Evolutionary conservation across 352 stramenopile genomes (phyloP), one percentile per base, ranked within the genome.

Genomic region (Pythium volutum): DNA sequence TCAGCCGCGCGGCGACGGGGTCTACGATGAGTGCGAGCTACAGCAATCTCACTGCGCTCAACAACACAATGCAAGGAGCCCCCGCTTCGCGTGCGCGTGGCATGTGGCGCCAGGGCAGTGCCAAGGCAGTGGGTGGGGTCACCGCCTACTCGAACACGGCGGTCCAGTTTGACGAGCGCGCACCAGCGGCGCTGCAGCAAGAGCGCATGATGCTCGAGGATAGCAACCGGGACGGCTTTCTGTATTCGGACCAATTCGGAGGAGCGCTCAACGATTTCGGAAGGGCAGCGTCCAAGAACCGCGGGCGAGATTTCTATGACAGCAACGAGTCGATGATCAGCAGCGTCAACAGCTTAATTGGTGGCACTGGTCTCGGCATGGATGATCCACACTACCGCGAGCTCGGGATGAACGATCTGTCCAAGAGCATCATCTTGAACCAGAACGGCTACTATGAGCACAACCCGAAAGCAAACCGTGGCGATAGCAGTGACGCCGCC

Each of bases 401-500:
- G 9, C 53, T 72, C 20, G 29, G 55, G 8, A 15, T 57, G 25
- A 68, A 71, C 38, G 64, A 76, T 20, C 64, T 82, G 10, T 77
- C 79, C 2, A 77, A 87, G 42, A 89, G 82, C 45, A 82, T 91
- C 55, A 67, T 89, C 18, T 53, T 91, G 12, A 80, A 87, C 47
- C 74, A 65, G 12, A 79, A 77, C 8, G 82, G 82, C 4, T 91
- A 91, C 65, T 91, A 89, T 54, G 86, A 88, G 46, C 78, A 91
- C 43, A 70, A 72, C 4, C 64, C 72, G 11, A 41, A 39, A 18
- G 22, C 31, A 36, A 11, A 11, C 31, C 31, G 20, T 6, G 38
- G 53, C 15, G 36, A 16, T 3, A 20, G 2, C n/a, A 16, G 14
- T 16, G 36, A 43, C 18, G 14, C 36, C 18, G 7, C 14, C 6